Evolutionary conservation across 805 yeast species (phyloP), one percentile per base, ranked within the genome.

Genomic region (Hanseniaspora vineae): DNA sequence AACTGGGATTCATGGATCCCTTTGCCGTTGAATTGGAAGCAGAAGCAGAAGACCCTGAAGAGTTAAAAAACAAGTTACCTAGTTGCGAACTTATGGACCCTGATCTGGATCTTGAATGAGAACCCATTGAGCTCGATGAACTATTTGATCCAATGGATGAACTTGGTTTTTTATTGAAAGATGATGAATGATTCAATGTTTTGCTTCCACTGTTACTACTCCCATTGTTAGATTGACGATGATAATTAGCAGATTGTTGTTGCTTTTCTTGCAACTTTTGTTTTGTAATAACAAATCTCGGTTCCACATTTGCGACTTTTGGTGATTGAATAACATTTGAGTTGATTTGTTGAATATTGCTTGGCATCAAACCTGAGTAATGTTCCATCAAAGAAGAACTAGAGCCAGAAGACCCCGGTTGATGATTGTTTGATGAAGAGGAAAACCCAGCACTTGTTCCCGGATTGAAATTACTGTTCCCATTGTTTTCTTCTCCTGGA

Each of bases 241-340:
- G 40, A 37, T 37, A 37, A 37, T 18, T 37, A 15, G 17, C 19
- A 15, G 17, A 37, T 10, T 37, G 40, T 37, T 33, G 37, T 44
- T 64, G 54, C 3, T 59, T 53, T 46, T 58, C 62, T 45, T 63
- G 66, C 12, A 64, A 51, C 47, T 84, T 76, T 51, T 82, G 92
- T 56, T 85, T 78, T 11, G 94, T 84, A 39, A 88, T 82, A 45
- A 88, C 78, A 59, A 88, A 87, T 42, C 96, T 72, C 14, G 94
- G 84, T 59, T 87, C 96, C n/a, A 88, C 79, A 32, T 78, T 72
- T 14, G 72, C 68, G 6, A 83, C 83, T 46, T 72, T 75, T 2
- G 92, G 92, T 0, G 89, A 81, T 47, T 78, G 79, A 48, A 84
- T 77, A 50, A 79, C 77, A 49, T 78, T 81, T 12, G 86, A 79